phyloP scores from a whole-genome alignment of 805 yeast genomes.

The Dipodascus albidus region DNA sequence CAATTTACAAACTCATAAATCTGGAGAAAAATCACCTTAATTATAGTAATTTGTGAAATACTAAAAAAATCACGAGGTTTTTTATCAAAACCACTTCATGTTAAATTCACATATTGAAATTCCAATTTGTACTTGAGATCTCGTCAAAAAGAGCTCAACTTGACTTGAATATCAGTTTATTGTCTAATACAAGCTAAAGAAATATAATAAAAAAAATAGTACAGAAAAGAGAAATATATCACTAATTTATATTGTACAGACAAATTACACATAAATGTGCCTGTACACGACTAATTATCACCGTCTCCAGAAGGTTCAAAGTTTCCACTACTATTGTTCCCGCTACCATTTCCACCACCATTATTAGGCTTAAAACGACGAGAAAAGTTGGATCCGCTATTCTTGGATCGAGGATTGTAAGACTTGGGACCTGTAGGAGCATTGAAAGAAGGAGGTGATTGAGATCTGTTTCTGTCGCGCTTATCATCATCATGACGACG shows the following conservation, averaged over 20 bases:
- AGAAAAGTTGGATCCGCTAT: neutral
- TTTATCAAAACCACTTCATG: too few relatives aligned
- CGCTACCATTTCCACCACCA: neutral
- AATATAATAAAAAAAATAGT: too few relatives aligned
- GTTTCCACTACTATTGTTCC: neutral
- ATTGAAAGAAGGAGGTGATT: constrained; percentile 10
- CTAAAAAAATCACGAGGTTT: neutral
- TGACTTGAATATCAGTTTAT: too few relatives aligned
- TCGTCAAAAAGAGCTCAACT: too few relatives aligned
- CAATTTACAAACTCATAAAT: too few relatives aligned
- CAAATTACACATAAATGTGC: neutral
- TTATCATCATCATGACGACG: constrained; percentile 4
- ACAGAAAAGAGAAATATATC: neutral
- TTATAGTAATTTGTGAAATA: too few relatives aligned
- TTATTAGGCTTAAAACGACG: neutral
- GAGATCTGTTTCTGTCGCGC: constrained; percentile 7
- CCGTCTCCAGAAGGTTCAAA: neutral
- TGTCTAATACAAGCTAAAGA: too few relatives aligned
- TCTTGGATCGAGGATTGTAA: neutral
- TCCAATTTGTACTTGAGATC: too few relatives aligned
- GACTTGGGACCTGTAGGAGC: constrained; percentile 15
- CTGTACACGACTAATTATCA: neutral
- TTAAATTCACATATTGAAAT: too few relatives aligned
- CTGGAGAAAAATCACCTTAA: too few relatives aligned
- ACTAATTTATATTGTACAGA: neutral